Evolutionary conservation across 1,284 basidiomycete species (phyloP).

Genomic region (Sphagnurus paluster): DNA sequence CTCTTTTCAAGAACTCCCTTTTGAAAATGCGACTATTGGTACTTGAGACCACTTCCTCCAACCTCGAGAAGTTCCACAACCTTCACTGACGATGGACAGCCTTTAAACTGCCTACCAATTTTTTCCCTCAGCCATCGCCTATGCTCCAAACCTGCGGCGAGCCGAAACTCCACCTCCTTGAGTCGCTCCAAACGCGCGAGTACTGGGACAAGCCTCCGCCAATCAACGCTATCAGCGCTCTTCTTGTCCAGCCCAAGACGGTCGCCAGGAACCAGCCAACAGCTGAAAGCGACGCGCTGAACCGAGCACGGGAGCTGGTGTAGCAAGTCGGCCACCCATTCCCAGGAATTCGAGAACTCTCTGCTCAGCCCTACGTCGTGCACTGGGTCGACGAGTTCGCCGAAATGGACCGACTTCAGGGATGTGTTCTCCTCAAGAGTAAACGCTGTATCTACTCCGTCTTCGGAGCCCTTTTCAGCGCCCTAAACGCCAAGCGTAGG

Average conservation of each 20-base stretch:
- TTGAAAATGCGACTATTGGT: too few relatives aligned
- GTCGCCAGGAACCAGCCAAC: slow-evolving; percentile 16
- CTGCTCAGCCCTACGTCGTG: background rate
- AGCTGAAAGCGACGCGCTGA: slow-evolving; percentile 11
- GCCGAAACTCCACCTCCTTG: slow-evolving; percentile 5
- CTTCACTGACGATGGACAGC: background rate
- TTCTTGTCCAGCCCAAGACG: slow-evolving; percentile 9
- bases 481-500: background rate
- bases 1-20: too few relatives aligned
- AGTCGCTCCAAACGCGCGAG: slow-evolving; percentile 1
- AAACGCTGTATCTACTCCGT: background rate
- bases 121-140: slow-evolving; percentile 7
- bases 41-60: background rate
- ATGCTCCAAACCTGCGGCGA: slow-evolving; percentile 3
- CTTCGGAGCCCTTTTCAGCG: background rate
- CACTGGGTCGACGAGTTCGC: slow-evolving; percentile 14
- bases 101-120: slow-evolving; percentile 2
- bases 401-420: slow-evolving; percentile 10
- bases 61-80: background rate
- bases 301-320: slow-evolving; percentile 7
- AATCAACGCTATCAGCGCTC: slow-evolving; percentile 3
- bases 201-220: slow-evolving; percentile 5
- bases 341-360: slow-evolving; percentile 12
- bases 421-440: slow-evolving; percentile 7
- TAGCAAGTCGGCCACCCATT: too few relatives aligned